phyloP scores from a whole-genome alignment of 306 rosid species.

The Pachyrhizus erosus region DNA sequence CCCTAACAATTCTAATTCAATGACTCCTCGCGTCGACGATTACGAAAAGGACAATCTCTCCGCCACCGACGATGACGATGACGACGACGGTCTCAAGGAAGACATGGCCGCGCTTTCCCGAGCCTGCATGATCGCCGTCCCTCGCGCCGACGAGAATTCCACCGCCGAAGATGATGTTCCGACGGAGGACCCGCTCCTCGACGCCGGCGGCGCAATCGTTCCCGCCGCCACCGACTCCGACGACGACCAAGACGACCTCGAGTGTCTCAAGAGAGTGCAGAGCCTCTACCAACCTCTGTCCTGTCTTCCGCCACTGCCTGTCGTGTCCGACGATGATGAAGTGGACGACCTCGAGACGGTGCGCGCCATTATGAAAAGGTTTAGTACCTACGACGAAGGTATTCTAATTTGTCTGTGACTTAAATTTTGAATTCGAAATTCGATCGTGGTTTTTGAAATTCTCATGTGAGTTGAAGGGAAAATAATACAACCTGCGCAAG shows the following conservation, averaged over 20 bases:
- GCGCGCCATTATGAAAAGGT: conserved; percentile 66
- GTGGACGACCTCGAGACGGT: conserved; percentile 74
- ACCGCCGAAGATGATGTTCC: not conserved
- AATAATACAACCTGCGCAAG: not conserved
- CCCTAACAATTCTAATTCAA: conserved; percentile 37
- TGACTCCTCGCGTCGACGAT: conserved; percentile 52
- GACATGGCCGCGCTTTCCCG: conserved; percentile 75
- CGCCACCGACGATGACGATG: conserved; percentile 54
- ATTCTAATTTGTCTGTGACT: not conserved
- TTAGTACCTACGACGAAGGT: conserved; percentile 60
- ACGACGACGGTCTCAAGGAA: conserved; percentile 54
- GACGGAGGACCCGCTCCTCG: conserved; percentile 31
- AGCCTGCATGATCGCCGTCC: conserved; percentile 62
- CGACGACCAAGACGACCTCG: conserved; percentile 50
- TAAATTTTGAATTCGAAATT: not conserved
- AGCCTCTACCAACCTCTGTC: conserved; percentile 54
- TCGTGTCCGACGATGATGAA: conserved; percentile 54
- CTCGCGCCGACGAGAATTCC: not conserved
- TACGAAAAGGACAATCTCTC: conserved; percentile 37
- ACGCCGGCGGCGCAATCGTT: conserved; percentile 1
- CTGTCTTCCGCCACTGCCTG: conserved; percentile 44
- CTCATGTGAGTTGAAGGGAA: not conserved
- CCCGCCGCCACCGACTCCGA: conserved; percentile 20
- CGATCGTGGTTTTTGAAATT: not conserved
- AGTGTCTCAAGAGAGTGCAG: conserved; percentile 57